phyloP scores from a whole-genome alignment of 2,329 filamentous ascomycete species.

The Cytospora chrysosperma region DNA sequence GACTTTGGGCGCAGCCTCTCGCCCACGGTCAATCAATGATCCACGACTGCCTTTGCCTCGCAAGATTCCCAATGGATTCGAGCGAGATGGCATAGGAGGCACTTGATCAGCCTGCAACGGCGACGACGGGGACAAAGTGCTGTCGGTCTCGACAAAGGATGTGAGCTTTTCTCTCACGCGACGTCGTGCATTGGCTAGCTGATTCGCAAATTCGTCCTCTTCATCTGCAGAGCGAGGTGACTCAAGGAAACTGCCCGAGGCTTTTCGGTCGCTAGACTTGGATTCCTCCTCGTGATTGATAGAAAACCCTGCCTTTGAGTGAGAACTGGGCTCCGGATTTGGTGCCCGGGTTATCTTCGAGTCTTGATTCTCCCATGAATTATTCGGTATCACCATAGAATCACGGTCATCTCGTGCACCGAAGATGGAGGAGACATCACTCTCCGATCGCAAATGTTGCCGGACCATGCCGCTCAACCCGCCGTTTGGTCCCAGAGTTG shows the following conservation, averaged over 20 bases:
- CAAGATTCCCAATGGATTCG: slow-evolving; percentile 63
- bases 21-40: slow-evolving; percentile 41
- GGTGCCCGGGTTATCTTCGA: background rate
- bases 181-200: slow-evolving; percentile 68
- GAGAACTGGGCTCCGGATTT: slow-evolving; percentile 1
- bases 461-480: slow-evolving; percentile 80
- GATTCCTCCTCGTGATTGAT: background rate
- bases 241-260: slow-evolving; percentile 3
- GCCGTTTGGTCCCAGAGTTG: slow-evolving; percentile 68
- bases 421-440: slow-evolving; percentile 78
- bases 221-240: slow-evolving; percentile 39
- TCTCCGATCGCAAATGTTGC: slow-evolving; percentile 79
- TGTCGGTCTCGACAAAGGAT: slow-evolving; percentile 65
- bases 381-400: background rate
- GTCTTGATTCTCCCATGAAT: slow-evolving; percentile 8
- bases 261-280: background rate
- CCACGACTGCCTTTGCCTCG: slow-evolving; percentile 61
- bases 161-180: slow-evolving; percentile 73
- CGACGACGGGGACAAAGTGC: slow-evolving; percentile 42
- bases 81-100: slow-evolving; percentile 35
- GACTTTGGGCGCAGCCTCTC: slow-evolving; percentile 49
- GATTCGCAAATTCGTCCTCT: slow-evolving; percentile 69
- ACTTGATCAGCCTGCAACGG: slow-evolving; percentile 35
- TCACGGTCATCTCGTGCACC: slow-evolving; percentile 35
- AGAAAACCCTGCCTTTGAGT: background rate